Base-by-base conservation (phyloP, 169 alveolate genomes). In the Plasmodium blacklocki region DNA sequence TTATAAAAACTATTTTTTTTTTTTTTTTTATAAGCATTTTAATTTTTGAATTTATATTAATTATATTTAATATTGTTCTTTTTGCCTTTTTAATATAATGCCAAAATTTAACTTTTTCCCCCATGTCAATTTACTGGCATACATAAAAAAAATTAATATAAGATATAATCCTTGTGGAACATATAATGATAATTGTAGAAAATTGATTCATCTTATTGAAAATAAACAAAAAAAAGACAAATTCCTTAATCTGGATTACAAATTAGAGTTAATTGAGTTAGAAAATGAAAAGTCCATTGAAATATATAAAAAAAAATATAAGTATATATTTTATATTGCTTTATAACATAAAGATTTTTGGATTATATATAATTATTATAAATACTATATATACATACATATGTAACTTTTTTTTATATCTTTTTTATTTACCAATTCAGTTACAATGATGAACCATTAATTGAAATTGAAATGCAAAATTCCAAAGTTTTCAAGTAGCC, bases 91-190 rank as follows among this genome's bases (percentile, higher is more conserved):
- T 80, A 23, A 23, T 52, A 80, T 80, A 80, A 80, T 80, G 90
- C 90, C 90, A 26, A 80, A 80, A 71, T 80, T 80, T 80, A 80
- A 80, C 72, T 80, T 80, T 71, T 80, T 80, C 50, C 90, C 90
- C 45, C 67, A 80, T 47, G 83, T 80, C 56, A 80, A 80, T 80
- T 80, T 80, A 32, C 45, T 80, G 43, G 90, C 90, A 43, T 80
- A 80, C 49, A 68, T 80, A 60, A 80, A 80, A 80, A 67, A 29
- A 54, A 80, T 80, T 66, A 80, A 58, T 43, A 54, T 80, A 80
- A 80, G 56, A 56, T 80, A 80, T 49, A 80, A 80, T 62, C 90
- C 90, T n/a, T 66, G 90, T 45, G 78, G 64, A 23, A 29, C 80
- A 11, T 80, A 80, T 66, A 80, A 80, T 68, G 90, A 80, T 29